Evolutionary conservation across 805 yeast genomes (phyloP).

Genomic region (Yamadazyma akitaensis): DNA sequence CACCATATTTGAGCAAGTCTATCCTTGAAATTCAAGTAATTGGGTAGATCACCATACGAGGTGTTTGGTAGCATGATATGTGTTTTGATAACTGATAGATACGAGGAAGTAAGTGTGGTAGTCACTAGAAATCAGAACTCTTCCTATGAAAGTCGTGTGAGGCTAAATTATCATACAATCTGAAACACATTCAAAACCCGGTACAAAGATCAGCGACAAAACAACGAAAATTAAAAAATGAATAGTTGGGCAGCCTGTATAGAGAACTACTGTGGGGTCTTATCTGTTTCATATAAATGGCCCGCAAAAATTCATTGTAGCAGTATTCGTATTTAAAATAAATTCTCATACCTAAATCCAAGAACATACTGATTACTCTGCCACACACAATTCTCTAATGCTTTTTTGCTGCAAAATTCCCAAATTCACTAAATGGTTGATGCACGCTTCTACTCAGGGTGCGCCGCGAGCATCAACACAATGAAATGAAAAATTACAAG

Average conservation of each 20-base stretch:
- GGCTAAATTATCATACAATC: conserved; percentile 1
- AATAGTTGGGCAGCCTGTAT: no score
- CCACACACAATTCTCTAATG: no score
- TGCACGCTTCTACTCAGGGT: not conserved
- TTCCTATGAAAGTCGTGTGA: not conserved
- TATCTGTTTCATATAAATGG: no score
- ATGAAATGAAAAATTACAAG: no score
- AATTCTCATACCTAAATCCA: no score
- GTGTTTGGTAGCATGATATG: not conserved
- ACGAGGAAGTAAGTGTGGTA: not conserved
- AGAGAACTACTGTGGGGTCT: no score
- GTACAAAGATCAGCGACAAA: not conserved
- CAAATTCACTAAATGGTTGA: not conserved
- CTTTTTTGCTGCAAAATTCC: not conserved
- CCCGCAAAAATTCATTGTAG: no score
- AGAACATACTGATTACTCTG: no score
- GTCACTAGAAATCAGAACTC: not conserved
- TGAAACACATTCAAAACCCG: not conserved
- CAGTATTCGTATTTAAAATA: no score
- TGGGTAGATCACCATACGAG: conserved; percentile 6
- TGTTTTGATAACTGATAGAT: not conserved
- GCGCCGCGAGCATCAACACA: not conserved
- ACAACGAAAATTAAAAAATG: not conserved
- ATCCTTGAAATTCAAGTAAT: conserved; percentile 19
- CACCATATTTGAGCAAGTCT: conserved; percentile 60